Evolutionary conservation across 495 filamentous ascomycete species (phyloP).

Genomic region (Hyaloscypha hepaticicola): DNA sequence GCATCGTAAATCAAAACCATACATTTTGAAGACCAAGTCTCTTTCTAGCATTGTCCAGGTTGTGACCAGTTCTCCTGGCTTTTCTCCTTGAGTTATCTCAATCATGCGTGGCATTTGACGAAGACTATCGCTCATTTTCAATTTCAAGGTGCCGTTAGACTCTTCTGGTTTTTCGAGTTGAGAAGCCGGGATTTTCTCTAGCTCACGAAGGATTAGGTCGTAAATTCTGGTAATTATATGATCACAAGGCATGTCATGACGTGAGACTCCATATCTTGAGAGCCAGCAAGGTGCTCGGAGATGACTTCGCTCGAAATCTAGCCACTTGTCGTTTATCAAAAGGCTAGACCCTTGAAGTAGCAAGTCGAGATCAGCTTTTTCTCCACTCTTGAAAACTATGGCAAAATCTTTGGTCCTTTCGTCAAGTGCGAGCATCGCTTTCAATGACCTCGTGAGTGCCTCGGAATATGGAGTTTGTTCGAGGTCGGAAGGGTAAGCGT

Average conservation of each 20-base stretch:
- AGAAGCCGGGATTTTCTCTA: background rate
- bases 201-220: slow-evolving; percentile 12
- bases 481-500: background rate
- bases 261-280: background rate
- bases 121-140: slow-evolving; percentile 11
- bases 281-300: slow-evolving; percentile 5
- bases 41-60: slow-evolving; percentile 14
- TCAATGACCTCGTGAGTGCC: slow-evolving; percentile 10
- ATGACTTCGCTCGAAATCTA: slow-evolving; percentile 12
- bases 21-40: slow-evolving; percentile 3
- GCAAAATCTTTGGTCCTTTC: slow-evolving; percentile 9
- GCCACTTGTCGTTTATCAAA: slow-evolving; percentile 23
- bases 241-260: slow-evolving; percentile 9
- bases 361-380: slow-evolving; percentile 18
- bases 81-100: background rate
- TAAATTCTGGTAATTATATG: slow-evolving; percentile 18
- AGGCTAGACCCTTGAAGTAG: slow-evolving; percentile 13
- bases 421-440: slow-evolving; percentile 16
- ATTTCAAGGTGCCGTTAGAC: background rate
- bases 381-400: slow-evolving; percentile 16
- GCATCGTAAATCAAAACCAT: slow-evolving; percentile 10
- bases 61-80: slow-evolving; percentile 7
- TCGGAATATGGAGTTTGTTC: slow-evolving; percentile 11
- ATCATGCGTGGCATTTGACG: slow-evolving; percentile 25
- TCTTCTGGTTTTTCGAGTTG: background rate